Conservation (phyloP, 208 protist genomes). For the Wallacemonas sp. region DNA sequence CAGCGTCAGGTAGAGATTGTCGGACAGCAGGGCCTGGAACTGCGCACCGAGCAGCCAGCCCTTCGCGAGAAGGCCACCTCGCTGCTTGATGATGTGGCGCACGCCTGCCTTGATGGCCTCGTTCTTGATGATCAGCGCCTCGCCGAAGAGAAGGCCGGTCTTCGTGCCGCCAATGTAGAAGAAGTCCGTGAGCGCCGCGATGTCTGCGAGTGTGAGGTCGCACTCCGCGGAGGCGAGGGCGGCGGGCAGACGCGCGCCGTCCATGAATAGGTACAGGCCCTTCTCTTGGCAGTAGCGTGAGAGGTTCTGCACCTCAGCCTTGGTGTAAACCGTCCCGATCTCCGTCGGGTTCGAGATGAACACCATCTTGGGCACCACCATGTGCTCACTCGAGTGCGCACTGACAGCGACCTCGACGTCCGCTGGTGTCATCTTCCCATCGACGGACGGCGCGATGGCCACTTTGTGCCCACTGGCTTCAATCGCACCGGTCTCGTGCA, state of each 20-base stretch:
- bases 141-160: conserved; percentile 37
- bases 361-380: conserved; percentile 38
- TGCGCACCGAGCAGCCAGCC: conserved; percentile 53
- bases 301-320: conserved; percentile 33
- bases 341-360: conserved; percentile 63
- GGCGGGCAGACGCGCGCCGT: conserved; percentile 38
- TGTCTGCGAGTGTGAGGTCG: conserved; percentile 40
- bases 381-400: conserved; percentile 35
- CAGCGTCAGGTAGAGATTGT: conserved; percentile 30
- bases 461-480: conserved; percentile 59
- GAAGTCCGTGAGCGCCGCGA: conserved; percentile 36
- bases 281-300: conserved; percentile 27
- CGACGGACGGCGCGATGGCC: conserved; percentile 14
- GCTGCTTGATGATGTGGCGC: conserved; percentile 48
- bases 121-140: conserved; percentile 38
- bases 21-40: conserved; percentile 42
- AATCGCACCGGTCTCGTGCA: conserved; percentile 47
- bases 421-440: conserved; percentile 39
- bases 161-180: conserved; percentile 62
- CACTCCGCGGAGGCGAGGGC: conserved; percentile 23
- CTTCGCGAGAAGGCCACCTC: conserved; percentile 47
- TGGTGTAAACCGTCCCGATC: conserved; percentile 44
- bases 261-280: conserved; percentile 36
- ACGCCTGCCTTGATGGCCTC: conserved; percentile 25
- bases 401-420: conserved; percentile 26